phyloP scores from a whole-genome alignment of 805 yeast genomes.

The Wickerhamiella australiensis region DNA sequence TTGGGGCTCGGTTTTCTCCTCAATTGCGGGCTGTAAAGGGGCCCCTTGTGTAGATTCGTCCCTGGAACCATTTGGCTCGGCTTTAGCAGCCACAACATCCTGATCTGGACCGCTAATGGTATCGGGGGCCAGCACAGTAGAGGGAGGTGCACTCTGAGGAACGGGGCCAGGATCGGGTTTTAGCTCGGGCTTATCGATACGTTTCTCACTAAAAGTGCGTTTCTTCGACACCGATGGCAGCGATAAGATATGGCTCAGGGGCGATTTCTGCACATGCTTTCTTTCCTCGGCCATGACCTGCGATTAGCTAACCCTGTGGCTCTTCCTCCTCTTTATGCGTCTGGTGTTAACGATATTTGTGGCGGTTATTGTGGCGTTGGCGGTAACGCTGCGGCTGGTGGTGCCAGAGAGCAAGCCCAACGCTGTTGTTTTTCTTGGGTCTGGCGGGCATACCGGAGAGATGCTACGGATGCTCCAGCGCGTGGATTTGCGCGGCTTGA shows the following conservation, averaged over 20 bases:
- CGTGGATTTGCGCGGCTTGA: constrained; percentile 24
- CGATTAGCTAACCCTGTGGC: background rate
- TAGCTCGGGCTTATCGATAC: background rate
- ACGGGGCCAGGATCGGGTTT: background rate
- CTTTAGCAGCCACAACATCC: background rate
- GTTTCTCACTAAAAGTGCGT: constrained; percentile 1
- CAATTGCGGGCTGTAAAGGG: background rate
- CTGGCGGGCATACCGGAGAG: constrained; percentile 97
- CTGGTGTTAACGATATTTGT: background rate
- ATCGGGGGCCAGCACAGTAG: background rate
- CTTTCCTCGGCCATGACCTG: background rate
- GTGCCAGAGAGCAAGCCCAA: background rate
- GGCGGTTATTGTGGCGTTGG: constrained; percentile 7
- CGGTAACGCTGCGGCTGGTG: background rate
- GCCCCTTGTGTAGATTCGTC: background rate
- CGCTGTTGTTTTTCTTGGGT: constrained; percentile 58
- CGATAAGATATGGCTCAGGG: constrained; percentile 4
- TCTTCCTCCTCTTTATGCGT: background rate
- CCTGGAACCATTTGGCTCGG: background rate
- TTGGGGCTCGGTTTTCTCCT: no score
- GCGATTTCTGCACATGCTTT: constrained; percentile 4
- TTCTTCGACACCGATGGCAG: constrained; percentile 1
- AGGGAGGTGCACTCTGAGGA: background rate
- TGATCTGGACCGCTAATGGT: background rate
- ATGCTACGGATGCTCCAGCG: constrained; percentile 57